Base-by-base conservation (phyloP, 2,329 filamentous ascomycete genomes). In the Aspergillus cejpii region DNA sequence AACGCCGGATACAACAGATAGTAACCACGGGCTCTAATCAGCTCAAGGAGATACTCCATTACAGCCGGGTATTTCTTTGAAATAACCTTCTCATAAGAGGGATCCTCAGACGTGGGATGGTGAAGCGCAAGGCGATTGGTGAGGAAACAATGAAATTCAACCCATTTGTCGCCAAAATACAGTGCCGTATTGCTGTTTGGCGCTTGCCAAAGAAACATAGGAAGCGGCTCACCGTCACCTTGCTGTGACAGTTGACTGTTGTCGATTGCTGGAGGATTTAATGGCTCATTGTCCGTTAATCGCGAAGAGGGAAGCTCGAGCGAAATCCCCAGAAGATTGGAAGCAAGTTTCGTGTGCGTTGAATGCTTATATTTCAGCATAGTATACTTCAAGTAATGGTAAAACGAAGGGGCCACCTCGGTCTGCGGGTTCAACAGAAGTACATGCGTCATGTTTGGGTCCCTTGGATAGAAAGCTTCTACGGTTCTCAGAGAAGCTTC, bases 131-230 rank as follows among this genome's bases (percentile, higher is more conserved):
- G 69, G 5, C 82, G 73, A 38, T 78, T 75, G 8, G 84, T 79
- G 2, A 94, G 76, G 55, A 94, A 92, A 8, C 81, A 78, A 61
- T 96, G 89, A 7, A 95, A 76, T 55, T 94, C 87, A 10, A 79
- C 71, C 92, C 92, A 98, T 59, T 84, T 89, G 38, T 88, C 80
- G 34, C 90, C 89, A 44, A 92, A 81, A 61, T 91, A 84, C 7
- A 98, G 74, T 8, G 83, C 79, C 1, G 91, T 90, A 51, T 92
- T 85, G 59, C 84, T 87, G 52, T 82, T 85, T 4, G 91, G 90
- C 2, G 83, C 80, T 66, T 95, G 85, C 83, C 89, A 95, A 6
- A 94, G 71, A 58, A 94, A 94, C 0, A 85, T 74, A 0, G 78
- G 76, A 6, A 62, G 42, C 4, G 68, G 39, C 4, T 64, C 57